Evolutionary conservation across 306 rosid genomes (phyloP).

Genomic region (apple (Malus domestica)): ASM211411v1 NC_041793.1:45357001-45357500

Average conservation of each 20-base stretch:
- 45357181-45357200: background rate
- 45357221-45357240: background rate
- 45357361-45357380: no score
- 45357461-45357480: background rate
- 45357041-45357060: background rate
- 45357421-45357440: no score
- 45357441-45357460: no score
- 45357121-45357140: constrained; percentile 22
- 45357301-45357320: no score
- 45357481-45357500: background rate
- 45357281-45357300: no score
- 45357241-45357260: constrained; percentile 3
- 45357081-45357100: constrained; percentile 3
- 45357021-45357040: background rate
- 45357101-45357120: background rate
- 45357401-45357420: no score
- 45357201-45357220: constrained; percentile 14
- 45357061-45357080: background rate
- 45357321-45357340: no score
- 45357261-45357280: background rate
- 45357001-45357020: background rate
- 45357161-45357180: background rate
- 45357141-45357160: background rate
- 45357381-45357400: no score
- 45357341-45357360: no score